phyloP scores from a whole-genome alignment of 805 yeast species.

The Monosporozyma aquatica region DNA sequence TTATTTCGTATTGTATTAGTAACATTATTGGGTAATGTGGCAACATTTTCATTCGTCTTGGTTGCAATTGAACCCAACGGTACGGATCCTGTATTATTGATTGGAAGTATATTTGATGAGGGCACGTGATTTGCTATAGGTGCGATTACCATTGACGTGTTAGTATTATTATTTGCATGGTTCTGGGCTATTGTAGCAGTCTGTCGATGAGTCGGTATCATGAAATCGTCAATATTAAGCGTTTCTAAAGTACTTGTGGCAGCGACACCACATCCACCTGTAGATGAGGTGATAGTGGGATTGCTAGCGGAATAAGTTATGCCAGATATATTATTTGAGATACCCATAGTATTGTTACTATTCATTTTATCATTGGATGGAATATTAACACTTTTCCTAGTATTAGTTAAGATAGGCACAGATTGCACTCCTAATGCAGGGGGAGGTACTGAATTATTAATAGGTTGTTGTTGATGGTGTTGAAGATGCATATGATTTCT shows the following conservation, averaged over 20 bases:
- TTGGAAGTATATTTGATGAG: too few species aligned
- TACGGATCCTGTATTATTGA: too few species aligned
- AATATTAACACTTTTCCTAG: background rate
- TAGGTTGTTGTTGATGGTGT: too few species aligned
- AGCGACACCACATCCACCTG: too few species aligned
- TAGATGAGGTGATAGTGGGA: background rate
- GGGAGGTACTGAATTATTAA: background rate
- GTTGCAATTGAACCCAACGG: too few species aligned
- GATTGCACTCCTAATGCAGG: background rate
- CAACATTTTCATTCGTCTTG: too few species aligned
- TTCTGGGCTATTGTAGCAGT: background rate
- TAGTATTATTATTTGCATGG: too few species aligned
- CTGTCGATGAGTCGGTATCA: background rate
- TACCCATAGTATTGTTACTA: background rate
- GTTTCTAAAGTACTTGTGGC: background rate
- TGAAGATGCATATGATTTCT: slow-evolving; percentile 5
- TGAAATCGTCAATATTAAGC: background rate
- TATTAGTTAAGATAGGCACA: background rate
- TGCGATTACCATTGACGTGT: too few species aligned
- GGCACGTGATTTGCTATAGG: too few species aligned
- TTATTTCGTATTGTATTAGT: too few species aligned
- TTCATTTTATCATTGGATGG: background rate
- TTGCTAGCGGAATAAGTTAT: background rate
- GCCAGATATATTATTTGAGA: background rate
- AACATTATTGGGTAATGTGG: too few species aligned